Conservation (phyloP, 257 asterid genomes). For the Solanum neorickii region DNA sequence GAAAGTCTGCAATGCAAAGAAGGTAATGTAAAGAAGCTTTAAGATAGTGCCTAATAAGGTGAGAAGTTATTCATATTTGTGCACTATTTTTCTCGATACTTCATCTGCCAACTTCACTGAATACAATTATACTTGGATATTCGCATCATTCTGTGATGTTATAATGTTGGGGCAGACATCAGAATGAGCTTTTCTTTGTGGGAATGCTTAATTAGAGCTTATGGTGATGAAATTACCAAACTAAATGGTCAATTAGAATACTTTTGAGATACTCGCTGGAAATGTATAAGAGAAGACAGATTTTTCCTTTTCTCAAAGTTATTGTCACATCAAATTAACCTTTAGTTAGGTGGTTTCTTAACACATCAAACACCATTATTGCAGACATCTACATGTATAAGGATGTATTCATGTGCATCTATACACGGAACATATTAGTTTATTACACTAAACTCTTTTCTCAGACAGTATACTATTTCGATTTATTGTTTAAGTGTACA, state of each 20-base stretch:
- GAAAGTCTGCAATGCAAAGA: not conserved
- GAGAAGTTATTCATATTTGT: not conserved
- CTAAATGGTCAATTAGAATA: not conserved
- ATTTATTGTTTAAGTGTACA: not conserved
- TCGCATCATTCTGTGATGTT: not conserved
- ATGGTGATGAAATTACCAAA: not conserved
- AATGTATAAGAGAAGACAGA: not conserved
- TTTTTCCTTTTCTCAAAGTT: not conserved
- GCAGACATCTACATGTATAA: not conserved
- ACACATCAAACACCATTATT: not conserved
- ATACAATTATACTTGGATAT: not conserved
- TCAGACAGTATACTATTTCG: not conserved
- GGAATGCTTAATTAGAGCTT: not conserved
- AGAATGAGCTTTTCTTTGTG: not conserved
- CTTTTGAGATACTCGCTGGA: not conserved
- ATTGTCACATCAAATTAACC: not conserved
- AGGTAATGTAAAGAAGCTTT: not conserved
- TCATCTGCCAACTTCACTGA: not conserved
- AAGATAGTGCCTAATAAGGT: not conserved
- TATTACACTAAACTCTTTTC: not conserved
- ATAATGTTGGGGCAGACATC: not conserved
- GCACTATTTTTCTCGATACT: not conserved
- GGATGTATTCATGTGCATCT: not conserved
- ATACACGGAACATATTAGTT: not conserved
- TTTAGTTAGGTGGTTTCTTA: not conserved